Percentiles rank a stretch among this genome's conserved stretches.
Evolutionary conservation across 495 filamentous ascomycete species (phyloP).

Genomic region (Neurospora sp.): DNA sequence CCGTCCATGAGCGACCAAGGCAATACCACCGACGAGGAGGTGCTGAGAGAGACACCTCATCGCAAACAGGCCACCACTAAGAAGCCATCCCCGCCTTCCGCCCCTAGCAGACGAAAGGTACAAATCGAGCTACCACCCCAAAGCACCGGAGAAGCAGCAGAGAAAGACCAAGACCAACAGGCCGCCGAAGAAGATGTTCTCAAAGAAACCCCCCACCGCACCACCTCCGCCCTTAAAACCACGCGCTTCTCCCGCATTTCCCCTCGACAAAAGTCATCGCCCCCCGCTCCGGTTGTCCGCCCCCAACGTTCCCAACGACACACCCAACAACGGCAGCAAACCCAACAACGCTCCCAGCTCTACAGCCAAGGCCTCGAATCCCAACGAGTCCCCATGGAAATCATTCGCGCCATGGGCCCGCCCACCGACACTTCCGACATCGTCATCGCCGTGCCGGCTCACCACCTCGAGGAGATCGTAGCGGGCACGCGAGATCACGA

Average conservation of each 20-base stretch:
- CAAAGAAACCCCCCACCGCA: conserved; percentile 2
- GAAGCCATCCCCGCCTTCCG: neutral
- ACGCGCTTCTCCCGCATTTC: conserved; percentile 5
- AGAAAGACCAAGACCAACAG: neutral
- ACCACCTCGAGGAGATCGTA: conserved; percentile 29
- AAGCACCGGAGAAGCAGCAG: neutral
- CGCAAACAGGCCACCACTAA: neutral
- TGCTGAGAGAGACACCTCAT: conserved; percentile 16
- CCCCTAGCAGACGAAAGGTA: neutral
- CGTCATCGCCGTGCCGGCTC: conserved; percentile 31
- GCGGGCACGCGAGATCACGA: conserved; percentile 32
- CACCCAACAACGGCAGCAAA: neutral
- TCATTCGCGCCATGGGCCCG: conserved; percentile 32
- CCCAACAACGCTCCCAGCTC: conserved; percentile 17
- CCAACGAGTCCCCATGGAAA: conserved; percentile 37
- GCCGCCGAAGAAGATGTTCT: conserved; percentile 3
- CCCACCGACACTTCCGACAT: conserved; percentile 37
- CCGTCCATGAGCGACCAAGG: neutral
- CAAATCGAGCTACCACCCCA: neutral
- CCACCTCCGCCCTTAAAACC: neutral
- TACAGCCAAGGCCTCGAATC: conserved; percentile 37
- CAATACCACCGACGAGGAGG: conserved; percentile 6
- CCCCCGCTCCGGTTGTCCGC: conserved; percentile 4
- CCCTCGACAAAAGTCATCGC: conserved; percentile 12
- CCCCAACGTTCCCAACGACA: conserved; percentile 9